phyloP scores from a whole-genome alignment of 495 filamentous ascomycete species.

The Talaromyces nanjingensis region DNA sequence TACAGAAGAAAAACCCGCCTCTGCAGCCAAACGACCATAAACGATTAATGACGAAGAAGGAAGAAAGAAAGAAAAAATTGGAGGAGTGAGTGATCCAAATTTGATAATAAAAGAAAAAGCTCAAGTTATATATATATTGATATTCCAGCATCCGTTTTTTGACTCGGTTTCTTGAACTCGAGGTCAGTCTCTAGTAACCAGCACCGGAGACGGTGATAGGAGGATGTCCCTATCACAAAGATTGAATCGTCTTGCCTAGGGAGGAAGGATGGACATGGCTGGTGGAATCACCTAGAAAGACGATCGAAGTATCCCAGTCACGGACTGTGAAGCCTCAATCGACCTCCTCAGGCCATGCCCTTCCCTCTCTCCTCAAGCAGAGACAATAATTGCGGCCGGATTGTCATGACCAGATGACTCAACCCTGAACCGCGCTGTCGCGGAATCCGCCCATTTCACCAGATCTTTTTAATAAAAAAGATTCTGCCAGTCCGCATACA shows the following conservation, averaged over 20 bases:
- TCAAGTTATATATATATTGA: conserved; percentile 3
- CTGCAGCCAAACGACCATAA: background rate
- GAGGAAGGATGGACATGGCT: background rate
- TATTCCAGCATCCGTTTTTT: conserved; percentile 2
- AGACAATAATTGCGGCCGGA: conserved; percentile 2
- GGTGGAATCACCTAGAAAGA: background rate
- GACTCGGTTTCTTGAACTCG: conserved; percentile 3
- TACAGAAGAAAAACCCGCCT: background rate
- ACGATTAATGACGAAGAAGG: background rate
- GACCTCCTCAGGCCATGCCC: background rate
- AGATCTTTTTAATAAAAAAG: background rate
- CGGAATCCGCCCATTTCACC: conserved; percentile 2
- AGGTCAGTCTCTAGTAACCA: background rate
- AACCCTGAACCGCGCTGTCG: background rate
- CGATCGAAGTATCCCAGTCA: background rate
- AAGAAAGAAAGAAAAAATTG: background rate
- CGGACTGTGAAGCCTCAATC: background rate
- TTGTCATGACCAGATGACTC: conserved; percentile 4
- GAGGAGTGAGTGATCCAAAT: background rate
- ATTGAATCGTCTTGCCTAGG: background rate
- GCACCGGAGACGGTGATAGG: background rate
- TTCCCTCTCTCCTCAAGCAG: background rate
- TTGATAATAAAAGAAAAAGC: background rate
- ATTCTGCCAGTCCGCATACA: conserved; percentile 4
- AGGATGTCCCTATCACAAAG: background rate